Base-by-base conservation (phyloP, 768 basidiomycete genomes). In the Mycena amicta region DNA sequence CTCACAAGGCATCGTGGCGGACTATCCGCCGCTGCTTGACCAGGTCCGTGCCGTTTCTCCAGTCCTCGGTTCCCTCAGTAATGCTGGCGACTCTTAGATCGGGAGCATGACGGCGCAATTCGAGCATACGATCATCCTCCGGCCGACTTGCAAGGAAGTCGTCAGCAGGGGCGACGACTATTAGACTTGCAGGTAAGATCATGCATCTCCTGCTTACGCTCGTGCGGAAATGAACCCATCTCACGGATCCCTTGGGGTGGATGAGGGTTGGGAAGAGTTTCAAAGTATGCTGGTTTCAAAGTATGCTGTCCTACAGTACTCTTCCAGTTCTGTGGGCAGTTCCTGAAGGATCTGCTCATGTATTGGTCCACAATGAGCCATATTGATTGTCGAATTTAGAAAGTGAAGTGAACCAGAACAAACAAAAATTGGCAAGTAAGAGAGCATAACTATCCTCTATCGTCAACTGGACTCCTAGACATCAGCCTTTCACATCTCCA, bases 1-100 rank as follows among this genome's bases (percentile, higher is more conserved):
- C 27, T 75, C 82, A 43, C 89, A 94, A 73, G 90, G 89, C 1
- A 85, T 98, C 53, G 94, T 99, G 2, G 85, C 88, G 62, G 92
- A 90, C 61, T 98, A 98, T 71, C 97, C 93, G 11, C 97, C 97
- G 0, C 78, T 99, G 30, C 90, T 86, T 64, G 97, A 98, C 71
- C 83, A 85, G 52, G 51, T 95, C 87, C 6, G 2, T 97, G 95
- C 93, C 97, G 95, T 49, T 22, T 91, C 89, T 71, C 61, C 86
- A 77, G n/a, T n/a, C n/a, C n/a, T n/a, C 37, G 49, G 28, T 39
- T 57, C 22, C 15, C 5, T 55, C 25, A 37, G 18, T 25, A 41
- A 29, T 43, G 6, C 15, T 13, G 27, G 20, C 13, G 22, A 15
- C 25, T 6, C 47, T 6, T 49, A 64, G 62, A 60, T 64, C 28